Percentiles rank a stretch among this genome's conserved stretches.
Conservation (phyloP, 1,284 basidiomycete genomes). For the Trichosporon faecale region DNA sequence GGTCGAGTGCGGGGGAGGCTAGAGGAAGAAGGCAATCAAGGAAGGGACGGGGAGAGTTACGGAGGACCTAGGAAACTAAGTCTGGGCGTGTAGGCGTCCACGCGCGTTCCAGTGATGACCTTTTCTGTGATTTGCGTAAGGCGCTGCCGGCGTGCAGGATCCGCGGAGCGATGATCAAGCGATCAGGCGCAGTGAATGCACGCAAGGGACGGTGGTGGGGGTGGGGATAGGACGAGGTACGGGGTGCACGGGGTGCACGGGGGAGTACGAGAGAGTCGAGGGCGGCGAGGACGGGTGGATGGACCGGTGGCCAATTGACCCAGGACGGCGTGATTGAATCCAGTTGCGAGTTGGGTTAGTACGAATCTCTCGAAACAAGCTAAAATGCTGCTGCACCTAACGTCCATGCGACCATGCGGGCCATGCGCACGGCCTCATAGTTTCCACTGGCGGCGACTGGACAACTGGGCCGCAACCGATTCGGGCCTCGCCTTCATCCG, state of each 20-base stretch:
- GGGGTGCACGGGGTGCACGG: too few species aligned
- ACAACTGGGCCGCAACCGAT: neutral
- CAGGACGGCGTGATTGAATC: neutral
- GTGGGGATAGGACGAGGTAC: constrained; percentile 1
- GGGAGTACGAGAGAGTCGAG: neutral
- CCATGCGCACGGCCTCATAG: neutral
- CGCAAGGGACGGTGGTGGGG: neutral
- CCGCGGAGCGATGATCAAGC: constrained; percentile 1
- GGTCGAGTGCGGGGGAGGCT: neutral
- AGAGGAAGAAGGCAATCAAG: neutral
- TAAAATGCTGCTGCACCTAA: neutral
- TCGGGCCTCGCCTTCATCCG: neutral
- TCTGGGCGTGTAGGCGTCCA: neutral
- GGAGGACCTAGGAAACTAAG: neutral
- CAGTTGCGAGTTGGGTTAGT: neutral
- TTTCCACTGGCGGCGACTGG: neutral
- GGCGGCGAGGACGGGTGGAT: neutral
- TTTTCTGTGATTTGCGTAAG: constrained; percentile 1
- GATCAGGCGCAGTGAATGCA: neutral
- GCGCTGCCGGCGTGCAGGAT: neutral
- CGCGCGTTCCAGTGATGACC: neutral
- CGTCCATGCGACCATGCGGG: too few species aligned
- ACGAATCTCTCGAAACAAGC: constrained; percentile 2
- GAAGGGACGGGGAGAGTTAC: neutral
- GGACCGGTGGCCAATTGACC: constrained; percentile 5